A percentile compares a stretch with the other conserved stretches of the same genome.
These are phyloP conservation scores for Hymenoscyphus infarciens DNA, from an alignment of 2,329 filamentous ascomycete genomes.

Conservation along the genomic window DNA sequence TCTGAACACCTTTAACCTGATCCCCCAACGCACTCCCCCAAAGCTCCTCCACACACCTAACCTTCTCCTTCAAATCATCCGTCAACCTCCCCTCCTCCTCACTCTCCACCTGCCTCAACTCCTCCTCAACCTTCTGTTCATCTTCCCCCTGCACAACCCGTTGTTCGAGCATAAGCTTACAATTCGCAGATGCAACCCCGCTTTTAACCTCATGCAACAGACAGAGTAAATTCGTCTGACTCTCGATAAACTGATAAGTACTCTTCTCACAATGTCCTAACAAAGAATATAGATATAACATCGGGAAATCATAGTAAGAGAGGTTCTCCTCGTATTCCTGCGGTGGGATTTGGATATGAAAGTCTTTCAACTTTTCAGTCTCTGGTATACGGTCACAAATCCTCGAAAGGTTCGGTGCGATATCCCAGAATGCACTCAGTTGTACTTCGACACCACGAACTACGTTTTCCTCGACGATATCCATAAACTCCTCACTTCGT, in stretches of 20 bases:
- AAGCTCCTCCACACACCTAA: conserved; percentile 83
- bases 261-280: conserved; percentile 86
- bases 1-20: conserved; percentile 68
- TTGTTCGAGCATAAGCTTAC: conserved; percentile 64
- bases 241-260: conserved; percentile 95
- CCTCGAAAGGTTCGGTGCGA: conserved; percentile 75
- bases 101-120: conserved; percentile 54
- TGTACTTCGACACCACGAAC: conserved; percentile 86
- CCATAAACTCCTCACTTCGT: conserved; percentile 72
- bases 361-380: conserved; percentile 42
- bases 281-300: conserved; percentile 87
- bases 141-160: conserved; percentile 40
- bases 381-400: conserved; percentile 77
- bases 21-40: conserved; percentile 86
- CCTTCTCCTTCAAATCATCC: conserved; percentile 88
- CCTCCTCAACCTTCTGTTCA: conserved; percentile 38
- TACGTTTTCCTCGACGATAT: conserved; percentile 79
- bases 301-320: conserved; percentile 70
- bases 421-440: conserved; percentile 95
- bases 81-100: conserved; percentile 71
- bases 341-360: conserved; percentile 73
- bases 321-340: conserved; percentile 85
- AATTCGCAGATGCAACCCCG: conserved; percentile 66
- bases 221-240: conserved; percentile 85
- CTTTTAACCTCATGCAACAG: conserved; percentile 87